Evolutionary conservation across 805 yeast genomes (phyloP), one percentile per base, ranked within the genome.

Genomic region (Spathaspora sp.): DNA sequence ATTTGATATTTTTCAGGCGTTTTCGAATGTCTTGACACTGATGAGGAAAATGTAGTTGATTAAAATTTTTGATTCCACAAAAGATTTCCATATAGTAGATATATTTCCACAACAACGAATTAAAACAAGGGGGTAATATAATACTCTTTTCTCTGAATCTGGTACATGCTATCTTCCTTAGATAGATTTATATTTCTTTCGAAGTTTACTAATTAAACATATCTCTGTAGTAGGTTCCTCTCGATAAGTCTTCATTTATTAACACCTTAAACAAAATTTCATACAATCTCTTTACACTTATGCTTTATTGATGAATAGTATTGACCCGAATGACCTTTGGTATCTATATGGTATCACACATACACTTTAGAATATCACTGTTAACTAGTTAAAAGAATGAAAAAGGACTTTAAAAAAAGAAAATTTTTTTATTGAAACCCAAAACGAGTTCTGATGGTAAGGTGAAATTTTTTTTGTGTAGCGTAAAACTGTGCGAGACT

Each of bases 281-380:
- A 11, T 35, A 35, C 40, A 35, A 35, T 11, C 40, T 35, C 40
- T 35, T 35, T 35, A 7, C 40, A n/a, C 17, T n/a, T 32, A 17
- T 16, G 39, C 35, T 11, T 7, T 20, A 35, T 19, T 35, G 42
- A 16, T 35, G 28, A 14, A 18, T 47, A 18, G 26, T 39, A 42
- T 38, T 8, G 17, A 19, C 16, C 49, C 26, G 18, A 28, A 47
- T n/a, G 17, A 46, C 43, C 49, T 23, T 47, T 29, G 40, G 4
- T 35, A 16, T 16, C 18, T 20, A 35, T 12, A 17, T 46, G 48
- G 49, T 47, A 20, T 46, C 35, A 29, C 46, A 52, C 55, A 52
- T 52, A 52, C 55, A 46, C 47, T 52, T 52, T 45, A 51, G 50
- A 48, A 45, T 49, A 52, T 50, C 53, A 47, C 53, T 50, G 50